Conservation (phyloP, 257 asterid genomes). For the Przewalskia tangutica region DNA sequence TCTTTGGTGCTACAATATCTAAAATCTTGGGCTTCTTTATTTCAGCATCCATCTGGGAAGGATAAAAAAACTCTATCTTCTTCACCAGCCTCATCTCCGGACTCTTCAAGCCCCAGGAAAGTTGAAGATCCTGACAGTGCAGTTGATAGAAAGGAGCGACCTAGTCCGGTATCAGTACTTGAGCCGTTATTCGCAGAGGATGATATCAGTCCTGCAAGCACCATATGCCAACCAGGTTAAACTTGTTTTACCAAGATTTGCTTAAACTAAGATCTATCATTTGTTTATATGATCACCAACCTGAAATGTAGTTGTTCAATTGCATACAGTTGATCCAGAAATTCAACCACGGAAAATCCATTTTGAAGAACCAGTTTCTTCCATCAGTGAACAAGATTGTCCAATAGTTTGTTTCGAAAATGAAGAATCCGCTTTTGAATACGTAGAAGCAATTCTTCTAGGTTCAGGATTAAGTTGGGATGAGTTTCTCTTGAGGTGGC, state of each 20-base stretch:
- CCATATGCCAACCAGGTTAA: constrained; percentile 53
- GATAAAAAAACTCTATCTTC: constrained; percentile 30
- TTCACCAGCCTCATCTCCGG: constrained; percentile 32
- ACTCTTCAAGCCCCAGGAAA: constrained; percentile 24
- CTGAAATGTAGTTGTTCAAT: constrained; percentile 12
- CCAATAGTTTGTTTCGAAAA: constrained; percentile 50
- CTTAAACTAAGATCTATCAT: neutral
- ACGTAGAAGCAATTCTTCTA: constrained; percentile 95
- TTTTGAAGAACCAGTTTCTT: constrained; percentile 48
- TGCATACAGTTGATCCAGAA: constrained; percentile 43
- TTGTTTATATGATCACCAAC: neutral
- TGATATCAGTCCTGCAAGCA: constrained; percentile 74
- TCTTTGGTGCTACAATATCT: neutral
- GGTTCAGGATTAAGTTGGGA: constrained; percentile 96
- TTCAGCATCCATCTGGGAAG: constrained; percentile 17
- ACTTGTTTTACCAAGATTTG: constrained; percentile 6
- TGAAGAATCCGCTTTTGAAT: constrained; percentile 95
- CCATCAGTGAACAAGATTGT: constrained; percentile 40
- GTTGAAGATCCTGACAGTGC: constrained; percentile 33
- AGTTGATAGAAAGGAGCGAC: constrained; percentile 47
- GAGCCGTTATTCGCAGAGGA: constrained; percentile 74
- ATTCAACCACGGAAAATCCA: constrained; percentile 64
- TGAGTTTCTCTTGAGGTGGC: constrained; percentile 70
- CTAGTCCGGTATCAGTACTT: constrained; percentile 89
- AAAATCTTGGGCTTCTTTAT: constrained; percentile 16